Percentiles rank a stretch among this genome's conserved stretches.
Evolutionary conservation across 1,139 yeast genomes (phyloP).

Genomic region (Blastobotrys raffinosifermentans): DNA sequence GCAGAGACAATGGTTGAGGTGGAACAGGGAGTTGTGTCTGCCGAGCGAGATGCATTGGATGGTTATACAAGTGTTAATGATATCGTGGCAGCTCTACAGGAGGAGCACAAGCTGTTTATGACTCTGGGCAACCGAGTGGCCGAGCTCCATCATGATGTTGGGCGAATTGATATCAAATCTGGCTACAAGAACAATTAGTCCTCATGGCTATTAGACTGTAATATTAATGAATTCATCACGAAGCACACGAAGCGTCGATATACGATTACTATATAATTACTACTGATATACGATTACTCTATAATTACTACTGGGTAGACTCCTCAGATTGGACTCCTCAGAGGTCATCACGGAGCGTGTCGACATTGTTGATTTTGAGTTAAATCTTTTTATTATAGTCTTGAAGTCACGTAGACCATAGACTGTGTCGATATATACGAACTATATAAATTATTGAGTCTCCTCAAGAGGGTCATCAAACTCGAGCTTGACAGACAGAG

Average conservation of each 20-base stretch:
- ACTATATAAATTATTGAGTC: slow-evolving; percentile 4
- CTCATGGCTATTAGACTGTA: no score
- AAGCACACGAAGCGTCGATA: no score
- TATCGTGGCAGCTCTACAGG: slow-evolving; percentile 63
- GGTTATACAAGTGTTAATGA: slow-evolving; percentile 37
- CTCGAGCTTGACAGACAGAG: neutral
- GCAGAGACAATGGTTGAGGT: slow-evolving; percentile 61
- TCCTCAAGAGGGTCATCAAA: neutral
- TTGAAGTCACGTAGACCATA: no score
- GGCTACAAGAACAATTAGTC: no score
- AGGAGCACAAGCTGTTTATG: slow-evolving; percentile 82
- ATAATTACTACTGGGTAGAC: no score
- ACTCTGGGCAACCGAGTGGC: slow-evolving; percentile 88
- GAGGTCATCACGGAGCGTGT: no score
- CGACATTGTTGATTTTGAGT: no score
- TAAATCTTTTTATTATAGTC: neutral
- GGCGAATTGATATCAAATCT: slow-evolving; percentile 33
- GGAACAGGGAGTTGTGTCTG: slow-evolving; percentile 68
- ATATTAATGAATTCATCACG: no score
- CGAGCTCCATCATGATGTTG: slow-evolving; percentile 73
- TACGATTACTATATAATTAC: no score
- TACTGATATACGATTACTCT: no score
- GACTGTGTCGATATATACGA: no score
- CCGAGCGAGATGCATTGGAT: slow-evolving; percentile 51
- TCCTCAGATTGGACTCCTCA: no score